phyloP scores from a whole-genome alignment of 2,329 filamentous ascomycete genomes.

The Paecilomyces formosus region DNA sequence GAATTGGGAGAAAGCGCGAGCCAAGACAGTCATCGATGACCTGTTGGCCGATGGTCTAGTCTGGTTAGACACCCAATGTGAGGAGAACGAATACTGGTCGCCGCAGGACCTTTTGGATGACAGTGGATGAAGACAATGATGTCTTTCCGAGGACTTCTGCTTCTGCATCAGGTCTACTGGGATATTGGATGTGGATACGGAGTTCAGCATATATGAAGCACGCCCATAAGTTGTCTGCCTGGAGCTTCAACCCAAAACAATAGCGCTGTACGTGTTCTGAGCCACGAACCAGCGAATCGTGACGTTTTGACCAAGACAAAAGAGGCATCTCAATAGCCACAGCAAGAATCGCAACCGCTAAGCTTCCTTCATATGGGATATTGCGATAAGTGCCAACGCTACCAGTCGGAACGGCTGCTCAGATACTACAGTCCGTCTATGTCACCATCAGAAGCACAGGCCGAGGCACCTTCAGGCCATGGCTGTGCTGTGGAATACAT shows the following conservation, averaged over 20 bases:
- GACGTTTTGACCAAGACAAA: not conserved
- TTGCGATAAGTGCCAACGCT: not conserved
- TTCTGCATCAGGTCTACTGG: not conserved
- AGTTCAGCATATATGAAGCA: not conserved
- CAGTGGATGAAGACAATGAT: constrained; percentile 21
- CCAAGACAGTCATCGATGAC: constrained; percentile 86
- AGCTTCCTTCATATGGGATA: not conserved
- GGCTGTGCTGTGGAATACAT: no score
- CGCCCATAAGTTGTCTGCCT: no score
- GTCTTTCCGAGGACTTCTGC: not conserved
- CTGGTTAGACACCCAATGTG: constrained; percentile 82
- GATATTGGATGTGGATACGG: not conserved
- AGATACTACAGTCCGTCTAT: not conserved
- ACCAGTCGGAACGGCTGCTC: not conserved
- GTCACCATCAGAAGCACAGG: not conserved
- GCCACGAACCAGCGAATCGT: no score
- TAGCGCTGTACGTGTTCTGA: no score
- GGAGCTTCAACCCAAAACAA: no score
- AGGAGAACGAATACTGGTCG: constrained; percentile 88
- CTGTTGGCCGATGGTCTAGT: constrained; percentile 81
- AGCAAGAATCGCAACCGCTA: not conserved
- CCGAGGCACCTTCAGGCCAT: not conserved
- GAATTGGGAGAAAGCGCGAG: constrained; percentile 73
- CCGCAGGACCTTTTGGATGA: constrained; percentile 39
- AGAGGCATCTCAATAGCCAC: not conserved